Conservation (phyloP, 1,284 basidiomycete species). For the Omphalotus olearius region DNA sequence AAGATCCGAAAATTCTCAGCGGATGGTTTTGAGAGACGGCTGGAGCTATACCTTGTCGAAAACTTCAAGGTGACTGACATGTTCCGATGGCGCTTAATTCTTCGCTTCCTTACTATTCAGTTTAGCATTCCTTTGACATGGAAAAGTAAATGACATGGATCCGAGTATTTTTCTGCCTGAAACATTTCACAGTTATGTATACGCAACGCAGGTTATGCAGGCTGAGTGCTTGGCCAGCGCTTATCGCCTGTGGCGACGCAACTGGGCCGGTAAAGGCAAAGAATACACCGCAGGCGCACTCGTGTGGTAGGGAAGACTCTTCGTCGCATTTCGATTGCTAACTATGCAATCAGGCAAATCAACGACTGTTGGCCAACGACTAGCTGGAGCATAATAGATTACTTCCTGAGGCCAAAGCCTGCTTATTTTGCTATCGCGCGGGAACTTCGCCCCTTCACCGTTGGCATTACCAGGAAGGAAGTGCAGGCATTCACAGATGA, state of each 20-base stretch:
- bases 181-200: constrained; percentile 51
- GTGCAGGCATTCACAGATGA: constrained; percentile 54
- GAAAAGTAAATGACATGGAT: constrained; percentile 47
- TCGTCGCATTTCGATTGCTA: neutral
- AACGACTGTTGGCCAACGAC: constrained; percentile 84
- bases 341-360: constrained; percentile 35
- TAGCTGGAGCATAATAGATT: constrained; percentile 78
- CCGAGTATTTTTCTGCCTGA: neutral
- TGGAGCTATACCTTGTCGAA: constrained; percentile 88
- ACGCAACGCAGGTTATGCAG: constrained; percentile 83
- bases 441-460: constrained; percentile 68
- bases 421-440: constrained; percentile 68
- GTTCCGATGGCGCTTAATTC: no score
- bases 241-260: constrained; percentile 73
- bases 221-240: constrained; percentile 74
- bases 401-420: constrained; percentile 75
- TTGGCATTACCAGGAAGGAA: constrained; percentile 80
- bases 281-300: constrained; percentile 75
- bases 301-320: constrained; percentile 65
- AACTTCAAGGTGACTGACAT: constrained; percentile 58
- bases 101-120: neutral
- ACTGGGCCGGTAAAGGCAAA: constrained; percentile 68
- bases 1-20: constrained; percentile 33
- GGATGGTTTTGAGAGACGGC: constrained; percentile 78
- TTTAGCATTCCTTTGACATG: constrained; percentile 77